These are phyloP conservation scores for Solanum piurae DNA, from an alignment of 257 asterid genomes.

Conservation along the genomic window DNA sequence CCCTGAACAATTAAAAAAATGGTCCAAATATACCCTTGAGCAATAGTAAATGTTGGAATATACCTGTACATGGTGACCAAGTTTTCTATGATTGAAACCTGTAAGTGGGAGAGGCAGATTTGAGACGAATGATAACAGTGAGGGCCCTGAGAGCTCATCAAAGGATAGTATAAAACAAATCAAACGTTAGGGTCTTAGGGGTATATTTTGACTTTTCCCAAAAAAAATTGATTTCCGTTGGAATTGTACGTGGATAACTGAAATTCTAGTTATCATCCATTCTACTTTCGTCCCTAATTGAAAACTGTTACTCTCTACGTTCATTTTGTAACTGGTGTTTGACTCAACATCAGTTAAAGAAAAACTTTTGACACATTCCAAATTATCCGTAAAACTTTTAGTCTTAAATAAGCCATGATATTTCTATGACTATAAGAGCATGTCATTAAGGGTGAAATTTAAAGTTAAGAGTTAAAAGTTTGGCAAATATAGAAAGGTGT, in stretches of 20 bases:
- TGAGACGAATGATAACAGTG: neutral
- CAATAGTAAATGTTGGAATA: neutral
- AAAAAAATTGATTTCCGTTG: neutral
- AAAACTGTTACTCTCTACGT: neutral
- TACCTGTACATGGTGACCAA: neutral
- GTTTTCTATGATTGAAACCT: neutral
- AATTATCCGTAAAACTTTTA: neutral
- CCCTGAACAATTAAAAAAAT: neutral
- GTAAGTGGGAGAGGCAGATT: neutral
- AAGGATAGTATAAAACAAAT: neutral
- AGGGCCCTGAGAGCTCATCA: neutral
- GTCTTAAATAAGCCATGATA: neutral
- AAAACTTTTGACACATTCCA: neutral
- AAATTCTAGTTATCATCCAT: neutral
- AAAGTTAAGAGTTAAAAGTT: neutral
- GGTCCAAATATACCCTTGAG: neutral
- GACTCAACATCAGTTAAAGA: neutral
- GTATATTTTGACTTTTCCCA: neutral
- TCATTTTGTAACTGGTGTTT: neutral
- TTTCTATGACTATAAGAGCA: neutral
- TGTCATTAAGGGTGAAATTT: neutral
- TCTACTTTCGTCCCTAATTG: neutral
- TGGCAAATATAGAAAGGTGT: neutral
- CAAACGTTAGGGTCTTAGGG: neutral
- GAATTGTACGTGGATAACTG: neutral